These are phyloP conservation scores for Aspergillus sp. DNA, from an alignment of 2,329 filamentous ascomycete genomes.

Conservation along the genomic window DNA sequence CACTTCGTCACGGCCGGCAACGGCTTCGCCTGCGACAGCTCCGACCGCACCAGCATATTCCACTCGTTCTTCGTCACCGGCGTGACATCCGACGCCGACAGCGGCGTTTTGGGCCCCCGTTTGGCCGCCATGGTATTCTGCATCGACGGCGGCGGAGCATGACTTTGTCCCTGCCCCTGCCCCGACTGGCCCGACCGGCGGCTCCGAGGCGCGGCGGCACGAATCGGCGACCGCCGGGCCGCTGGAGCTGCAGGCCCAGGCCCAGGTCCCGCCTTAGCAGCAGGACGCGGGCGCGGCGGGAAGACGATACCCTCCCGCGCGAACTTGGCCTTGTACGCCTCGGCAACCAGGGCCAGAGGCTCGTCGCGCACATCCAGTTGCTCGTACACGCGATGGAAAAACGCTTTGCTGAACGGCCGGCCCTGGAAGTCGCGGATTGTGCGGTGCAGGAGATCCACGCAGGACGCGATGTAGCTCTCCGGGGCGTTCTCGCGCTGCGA, in stretches of 20 bases:
- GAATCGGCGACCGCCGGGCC: conserved; percentile 13
- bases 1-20: conserved; percentile 26
- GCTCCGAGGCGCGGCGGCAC: conserved; percentile 15
- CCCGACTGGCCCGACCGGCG: conserved; percentile 13
- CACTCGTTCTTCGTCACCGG: conserved; percentile 35
- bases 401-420: conserved; percentile 34
- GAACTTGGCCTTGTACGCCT: conserved; percentile 25
- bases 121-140: conserved; percentile 9
- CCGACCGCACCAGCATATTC: conserved; percentile 29
- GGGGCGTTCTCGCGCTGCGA: conserved; percentile 21
- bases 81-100: conserved; percentile 35
- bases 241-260: conserved; percentile 2
- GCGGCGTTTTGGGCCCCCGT: conserved; percentile 30
- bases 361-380: conserved; percentile 31
- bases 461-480: conserved; percentile 30
- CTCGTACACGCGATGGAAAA: conserved; percentile 36
- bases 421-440: conserved; percentile 32
- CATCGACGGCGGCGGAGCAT: conserved; percentile 14
- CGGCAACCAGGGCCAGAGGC: conserved; percentile 27
- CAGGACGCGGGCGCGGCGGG: conserved; percentile 11
- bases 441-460: conserved; percentile 31
- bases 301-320: conserved; percentile 32
- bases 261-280: too few relatives aligned
- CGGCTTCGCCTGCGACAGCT: conserved; percentile 17
- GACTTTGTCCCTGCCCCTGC: too few relatives aligned